Conservation (phyloP, 2,329 filamentous ascomycete genomes). For the Botrytis paeoniae region DNA sequence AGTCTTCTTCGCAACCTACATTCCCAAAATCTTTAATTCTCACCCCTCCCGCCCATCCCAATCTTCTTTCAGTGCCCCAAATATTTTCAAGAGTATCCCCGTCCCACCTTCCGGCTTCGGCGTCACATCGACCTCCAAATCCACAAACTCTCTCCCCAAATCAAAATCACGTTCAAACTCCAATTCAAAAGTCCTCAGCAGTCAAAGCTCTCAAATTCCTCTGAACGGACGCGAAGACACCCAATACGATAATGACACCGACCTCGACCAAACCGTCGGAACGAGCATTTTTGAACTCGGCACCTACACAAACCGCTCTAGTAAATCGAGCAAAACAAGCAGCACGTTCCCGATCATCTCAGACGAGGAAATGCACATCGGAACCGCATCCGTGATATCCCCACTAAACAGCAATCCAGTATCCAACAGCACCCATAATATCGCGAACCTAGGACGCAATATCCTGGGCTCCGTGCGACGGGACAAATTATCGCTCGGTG, state of each 20-base stretch:
- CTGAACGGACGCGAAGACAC: not conserved
- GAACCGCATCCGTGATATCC: not conserved
- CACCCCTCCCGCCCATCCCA: not conserved
- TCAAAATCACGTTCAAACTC: not conserved
- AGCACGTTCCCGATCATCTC: not conserved
- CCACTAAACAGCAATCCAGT: not conserved
- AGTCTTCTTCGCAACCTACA: conserved; percentile 42
- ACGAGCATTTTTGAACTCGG: conserved; percentile 1
- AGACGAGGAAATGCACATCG: not conserved
- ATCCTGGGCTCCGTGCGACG: not conserved
- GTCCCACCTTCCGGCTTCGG: not conserved
- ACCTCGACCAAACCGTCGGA: not conserved
- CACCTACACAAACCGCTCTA: not conserved
- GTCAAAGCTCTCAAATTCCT: not conserved
- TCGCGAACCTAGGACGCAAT: not conserved
- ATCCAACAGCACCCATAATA: not conserved
- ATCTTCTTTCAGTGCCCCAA: not conserved
- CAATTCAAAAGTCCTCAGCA: not conserved
- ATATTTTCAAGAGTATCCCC: not conserved
- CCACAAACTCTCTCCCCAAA: not conserved
- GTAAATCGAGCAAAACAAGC: not conserved
- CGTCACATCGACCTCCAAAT: not conserved
- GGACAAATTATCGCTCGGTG: not conserved
- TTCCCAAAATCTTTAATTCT: conserved; percentile 31
- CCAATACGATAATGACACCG: not conserved